These are phyloP conservation scores for Viola pubescens DNA, from an alignment of 441 rosid species.

Conservation along the genomic window DNA sequence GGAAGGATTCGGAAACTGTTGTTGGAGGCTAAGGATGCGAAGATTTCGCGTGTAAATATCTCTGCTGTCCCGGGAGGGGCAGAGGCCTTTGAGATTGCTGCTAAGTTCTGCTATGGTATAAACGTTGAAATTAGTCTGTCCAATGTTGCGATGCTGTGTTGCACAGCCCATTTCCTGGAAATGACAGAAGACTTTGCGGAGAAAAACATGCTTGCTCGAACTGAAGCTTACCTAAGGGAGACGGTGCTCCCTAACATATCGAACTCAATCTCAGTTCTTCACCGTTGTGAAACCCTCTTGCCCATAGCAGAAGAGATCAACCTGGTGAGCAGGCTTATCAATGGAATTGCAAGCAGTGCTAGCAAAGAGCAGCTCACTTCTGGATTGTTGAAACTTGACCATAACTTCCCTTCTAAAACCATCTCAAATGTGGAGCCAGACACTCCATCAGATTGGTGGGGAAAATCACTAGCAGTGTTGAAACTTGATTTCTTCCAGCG, in stretches of 20 bases:
- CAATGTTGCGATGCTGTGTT: conserved; percentile 61
- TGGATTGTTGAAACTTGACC: conserved; percentile 79
- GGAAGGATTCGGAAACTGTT: conserved; percentile 69
- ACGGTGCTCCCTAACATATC: conserved; percentile 58
- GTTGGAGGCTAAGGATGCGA: conserved; percentile 60
- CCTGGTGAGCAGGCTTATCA: conserved; percentile 56
- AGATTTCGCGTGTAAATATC: conserved; percentile 47
- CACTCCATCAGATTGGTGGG: conserved; percentile 92
- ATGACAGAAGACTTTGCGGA: conserved; percentile 82
- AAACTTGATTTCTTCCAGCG: conserved; percentile 80
- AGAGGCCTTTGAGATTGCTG: conserved; percentile 84
- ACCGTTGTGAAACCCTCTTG: conserved; percentile 59
- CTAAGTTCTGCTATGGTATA: conserved; percentile 89
- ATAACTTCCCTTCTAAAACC: conserved; percentile 41
- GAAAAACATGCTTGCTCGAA: conserved; percentile 56
- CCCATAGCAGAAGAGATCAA: conserved; percentile 71
- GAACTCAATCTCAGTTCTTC: conserved; percentile 59
- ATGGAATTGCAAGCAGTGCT: conserved; percentile 70
- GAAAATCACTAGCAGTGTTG: conserved; percentile 59
- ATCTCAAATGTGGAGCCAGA: conserved; percentile 47
- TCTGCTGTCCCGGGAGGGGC: conserved; percentile 66
- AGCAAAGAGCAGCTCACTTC: conserved; percentile 95
- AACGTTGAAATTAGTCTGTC: conserved; percentile 54
- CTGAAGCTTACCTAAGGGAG: conserved; percentile 58
- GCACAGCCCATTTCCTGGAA: conserved; percentile 74